Conservation (phyloP, 106 monocot genomes). For the Acanthochlamys bracteata region DNA sequence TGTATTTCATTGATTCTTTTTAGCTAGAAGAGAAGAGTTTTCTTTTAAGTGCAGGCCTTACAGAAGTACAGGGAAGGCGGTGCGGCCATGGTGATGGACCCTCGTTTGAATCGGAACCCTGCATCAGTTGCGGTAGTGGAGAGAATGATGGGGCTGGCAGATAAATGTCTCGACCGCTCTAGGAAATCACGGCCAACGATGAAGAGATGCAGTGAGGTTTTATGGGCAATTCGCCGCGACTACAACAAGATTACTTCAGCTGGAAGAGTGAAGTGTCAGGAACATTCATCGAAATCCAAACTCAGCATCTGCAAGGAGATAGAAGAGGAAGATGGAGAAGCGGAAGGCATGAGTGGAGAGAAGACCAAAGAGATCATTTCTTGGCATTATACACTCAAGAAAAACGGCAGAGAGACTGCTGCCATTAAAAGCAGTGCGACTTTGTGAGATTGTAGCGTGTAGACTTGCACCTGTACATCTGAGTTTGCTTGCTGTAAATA, state of each 20-base stretch:
- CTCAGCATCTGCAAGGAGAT: not conserved
- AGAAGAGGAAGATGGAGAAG: not conserved
- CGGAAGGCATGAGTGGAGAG: not conserved
- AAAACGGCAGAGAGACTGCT: too few relatives aligned
- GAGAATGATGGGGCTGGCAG: constrained; percentile 41
- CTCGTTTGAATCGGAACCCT: constrained; percentile 42
- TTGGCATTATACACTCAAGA: too few relatives aligned
- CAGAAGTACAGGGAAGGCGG: constrained; percentile 45
- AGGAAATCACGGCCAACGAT: constrained; percentile 56
- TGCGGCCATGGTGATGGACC: constrained; percentile 63
- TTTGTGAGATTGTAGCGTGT: too few relatives aligned
- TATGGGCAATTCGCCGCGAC: constrained; percentile 65
- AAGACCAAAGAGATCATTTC: too few relatives aligned
- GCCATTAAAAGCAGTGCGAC: too few relatives aligned
- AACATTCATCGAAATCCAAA: not conserved
- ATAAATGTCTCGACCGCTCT: constrained; percentile 27
- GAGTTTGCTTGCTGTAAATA: too few relatives aligned
- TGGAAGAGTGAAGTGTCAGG: not conserved
- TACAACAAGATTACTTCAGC: constrained; percentile 9
- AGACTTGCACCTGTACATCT: too few relatives aligned
- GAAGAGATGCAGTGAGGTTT: constrained; percentile 50
- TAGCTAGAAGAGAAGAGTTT: not conserved
- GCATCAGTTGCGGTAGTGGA: constrained; percentile 39
- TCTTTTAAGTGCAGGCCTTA: constrained; percentile 38
- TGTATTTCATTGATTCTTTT: too few relatives aligned